Conservation (phyloP, 2,329 filamentous ascomycete species). For the Aureobasidium sp. region DNA sequence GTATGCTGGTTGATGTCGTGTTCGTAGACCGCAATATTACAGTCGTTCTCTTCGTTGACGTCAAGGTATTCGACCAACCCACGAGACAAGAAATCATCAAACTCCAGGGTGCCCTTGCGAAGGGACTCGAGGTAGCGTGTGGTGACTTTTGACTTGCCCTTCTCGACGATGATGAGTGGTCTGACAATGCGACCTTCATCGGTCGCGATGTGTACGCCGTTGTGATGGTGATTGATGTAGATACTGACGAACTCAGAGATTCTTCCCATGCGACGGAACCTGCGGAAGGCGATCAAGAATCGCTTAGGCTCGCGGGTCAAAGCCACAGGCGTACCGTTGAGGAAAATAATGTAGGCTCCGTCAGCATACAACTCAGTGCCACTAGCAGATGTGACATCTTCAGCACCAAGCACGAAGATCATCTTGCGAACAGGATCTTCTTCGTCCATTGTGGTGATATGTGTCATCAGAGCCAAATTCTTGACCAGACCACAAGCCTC, state of each 20-base stretch:
- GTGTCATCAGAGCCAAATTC: slow-evolving; percentile 96
- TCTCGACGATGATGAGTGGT: slow-evolving; percentile 90
- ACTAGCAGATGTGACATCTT: slow-evolving; percentile 70
- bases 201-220: slow-evolving; percentile 87
- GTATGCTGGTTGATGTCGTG: slow-evolving; percentile 73
- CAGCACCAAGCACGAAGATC: slow-evolving; percentile 78
- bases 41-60: slow-evolving; percentile 97
- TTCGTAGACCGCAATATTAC: slow-evolving; percentile 86
- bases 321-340: slow-evolving; percentile 92
- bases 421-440: slow-evolving; percentile 83
- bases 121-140: slow-evolving; percentile 71
- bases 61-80: slow-evolving; percentile 95
- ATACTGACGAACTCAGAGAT: slow-evolving; percentile 96
- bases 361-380: slow-evolving; percentile 81
- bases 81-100: slow-evolving; percentile 86
- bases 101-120: slow-evolving; percentile 75
- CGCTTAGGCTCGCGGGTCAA: slow-evolving; percentile 78
- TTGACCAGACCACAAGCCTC: slow-evolving; percentile 97
- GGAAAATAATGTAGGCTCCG: slow-evolving; percentile 81
- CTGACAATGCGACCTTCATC: slow-evolving; percentile 96
- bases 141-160: slow-evolving; percentile 73
- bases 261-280: slow-evolving; percentile 78
- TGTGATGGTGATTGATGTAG: slow-evolving; percentile 88
- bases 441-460: slow-evolving; percentile 94
- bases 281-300: slow-evolving; percentile 79